These are phyloP conservation scores for Marvania coccoides DNA, from an alignment of 139 green algal genomes.

Conservation along the genomic window DNA sequence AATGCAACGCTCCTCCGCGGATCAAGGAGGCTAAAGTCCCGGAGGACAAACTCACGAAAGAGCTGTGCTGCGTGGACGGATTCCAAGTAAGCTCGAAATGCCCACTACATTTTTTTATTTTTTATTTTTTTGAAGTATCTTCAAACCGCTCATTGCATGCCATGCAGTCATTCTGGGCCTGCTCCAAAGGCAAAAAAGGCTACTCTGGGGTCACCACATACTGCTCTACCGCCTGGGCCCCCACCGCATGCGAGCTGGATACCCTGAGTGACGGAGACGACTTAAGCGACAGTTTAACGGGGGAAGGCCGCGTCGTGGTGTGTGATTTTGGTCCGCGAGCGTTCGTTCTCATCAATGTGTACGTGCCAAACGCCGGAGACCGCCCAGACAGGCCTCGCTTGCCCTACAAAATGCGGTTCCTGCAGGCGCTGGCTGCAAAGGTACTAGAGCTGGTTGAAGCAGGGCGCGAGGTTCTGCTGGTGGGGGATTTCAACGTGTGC, in stretches of 20 bases:
- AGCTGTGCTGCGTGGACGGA: slow-evolving; percentile 51
- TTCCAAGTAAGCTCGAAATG: slow-evolving; percentile 35
- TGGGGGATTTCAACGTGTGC: slow-evolving; percentile 60
- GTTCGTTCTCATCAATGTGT: slow-evolving; percentile 74
- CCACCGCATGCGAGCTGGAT: slow-evolving; percentile 21
- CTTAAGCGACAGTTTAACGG: background rate
- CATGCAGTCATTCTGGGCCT: slow-evolving; percentile 12
- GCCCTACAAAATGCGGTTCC: slow-evolving; percentile 54
- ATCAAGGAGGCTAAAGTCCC: slow-evolving; percentile 70
- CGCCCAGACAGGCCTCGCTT: slow-evolving; percentile 28
- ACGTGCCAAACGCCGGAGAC: slow-evolving; percentile 74
- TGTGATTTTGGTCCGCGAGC: slow-evolving; percentile 15
- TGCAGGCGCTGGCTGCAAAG: slow-evolving; percentile 36
- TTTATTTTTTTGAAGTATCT: background rate
- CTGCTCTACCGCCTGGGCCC: background rate
- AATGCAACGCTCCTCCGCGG: too few species aligned
- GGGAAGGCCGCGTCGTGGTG: slow-evolving; percentile 17
- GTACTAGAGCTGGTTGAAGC: slow-evolving; percentile 25
- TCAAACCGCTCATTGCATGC: background rate
- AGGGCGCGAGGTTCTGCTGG: slow-evolving; percentile 47
- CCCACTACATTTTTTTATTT: background rate
- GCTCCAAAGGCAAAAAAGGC: slow-evolving; percentile 43
- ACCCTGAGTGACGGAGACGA: slow-evolving; percentile 26
- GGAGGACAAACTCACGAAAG: slow-evolving; percentile 49
- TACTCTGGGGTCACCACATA: slow-evolving; percentile 49